These are phyloP conservation scores for Rhododendron griersonianum DNA, from an alignment of 148 eudicot species.

Conservation along the genomic window DNA sequence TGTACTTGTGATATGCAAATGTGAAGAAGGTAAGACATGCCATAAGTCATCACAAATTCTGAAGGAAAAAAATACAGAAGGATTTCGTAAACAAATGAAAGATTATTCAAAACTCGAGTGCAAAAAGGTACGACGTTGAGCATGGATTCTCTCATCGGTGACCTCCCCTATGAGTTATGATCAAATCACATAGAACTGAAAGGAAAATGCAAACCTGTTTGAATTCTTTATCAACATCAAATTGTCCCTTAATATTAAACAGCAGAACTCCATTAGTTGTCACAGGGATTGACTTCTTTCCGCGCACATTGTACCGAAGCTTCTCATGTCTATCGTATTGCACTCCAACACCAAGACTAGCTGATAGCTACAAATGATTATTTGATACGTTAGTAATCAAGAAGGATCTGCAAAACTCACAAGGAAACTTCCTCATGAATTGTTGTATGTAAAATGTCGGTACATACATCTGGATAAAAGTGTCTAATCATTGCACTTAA, in stretches of 20 bases:
- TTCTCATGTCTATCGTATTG: slow-evolving; percentile 52
- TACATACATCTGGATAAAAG: slow-evolving; percentile 62
- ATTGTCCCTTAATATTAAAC: slow-evolving; percentile 73
- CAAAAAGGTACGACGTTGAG: background rate
- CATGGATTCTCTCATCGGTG: background rate
- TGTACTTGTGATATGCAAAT: background rate
- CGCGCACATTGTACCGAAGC: slow-evolving; percentile 52
- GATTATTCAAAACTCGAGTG: background rate
- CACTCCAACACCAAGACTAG: slow-evolving; percentile 68
- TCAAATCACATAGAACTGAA: background rate
- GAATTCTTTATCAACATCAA: slow-evolving; percentile 56
- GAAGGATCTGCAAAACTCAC: background rate
- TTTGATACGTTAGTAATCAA: background rate
- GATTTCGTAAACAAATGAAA: background rate
- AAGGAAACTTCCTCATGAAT: background rate
- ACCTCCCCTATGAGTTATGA: background rate
- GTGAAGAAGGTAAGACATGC: background rate
- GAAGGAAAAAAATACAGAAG: background rate
- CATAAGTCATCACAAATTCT: background rate
- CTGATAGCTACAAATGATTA: slow-evolving; percentile 40
- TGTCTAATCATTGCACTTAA: slow-evolving; percentile 53
- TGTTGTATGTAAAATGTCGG: background rate
- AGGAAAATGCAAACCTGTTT: slow-evolving; percentile 45
- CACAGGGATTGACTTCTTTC: slow-evolving; percentile 71
- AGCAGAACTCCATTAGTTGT: slow-evolving; percentile 45